These are phyloP conservation scores for Kockiozyma suomiensis DNA, from an alignment of 805 yeast species.

Conservation along the genomic window DNA sequence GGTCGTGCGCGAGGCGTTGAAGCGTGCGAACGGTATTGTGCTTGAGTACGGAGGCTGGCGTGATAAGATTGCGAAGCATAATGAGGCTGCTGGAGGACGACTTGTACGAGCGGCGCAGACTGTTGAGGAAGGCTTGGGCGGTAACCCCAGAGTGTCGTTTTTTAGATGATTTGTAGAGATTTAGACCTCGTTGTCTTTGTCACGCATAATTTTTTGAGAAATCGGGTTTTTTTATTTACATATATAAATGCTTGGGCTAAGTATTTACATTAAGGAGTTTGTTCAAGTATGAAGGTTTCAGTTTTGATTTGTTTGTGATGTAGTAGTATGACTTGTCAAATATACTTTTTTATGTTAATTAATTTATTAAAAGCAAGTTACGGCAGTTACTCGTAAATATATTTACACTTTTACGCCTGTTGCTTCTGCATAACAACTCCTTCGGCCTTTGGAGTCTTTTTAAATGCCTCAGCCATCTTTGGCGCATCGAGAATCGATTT, in stretches of 20 bases:
- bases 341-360: neutral
- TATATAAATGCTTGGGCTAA: neutral
- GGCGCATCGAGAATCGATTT: conserved; percentile 24
- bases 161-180: neutral
- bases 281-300: neutral
- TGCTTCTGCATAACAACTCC: conserved; percentile 18
- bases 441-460: neutral
- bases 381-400: neutral
- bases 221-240: neutral
- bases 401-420: conserved; percentile 3
- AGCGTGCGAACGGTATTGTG: conserved; percentile 46
- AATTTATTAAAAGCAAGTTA: too few relatives aligned
- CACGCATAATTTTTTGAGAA: neutral
- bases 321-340: neutral
- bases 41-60: conserved; percentile 47
- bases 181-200: neutral
- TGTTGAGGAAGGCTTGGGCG: conserved; percentile 26
- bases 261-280: neutral
- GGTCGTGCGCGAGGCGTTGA: conserved; percentile 46
- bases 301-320: neutral
- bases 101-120: conserved; percentile 50
- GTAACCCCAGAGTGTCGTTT: neutral
- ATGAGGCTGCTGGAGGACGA: conserved; percentile 49
- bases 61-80: conserved; percentile 49
- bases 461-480: conserved; percentile 17